Evolutionary conservation across 2,329 filamentous ascomycete species (phyloP), one percentile per base, ranked within the genome.

Genomic region (Colletotrichum salicis): DNA sequence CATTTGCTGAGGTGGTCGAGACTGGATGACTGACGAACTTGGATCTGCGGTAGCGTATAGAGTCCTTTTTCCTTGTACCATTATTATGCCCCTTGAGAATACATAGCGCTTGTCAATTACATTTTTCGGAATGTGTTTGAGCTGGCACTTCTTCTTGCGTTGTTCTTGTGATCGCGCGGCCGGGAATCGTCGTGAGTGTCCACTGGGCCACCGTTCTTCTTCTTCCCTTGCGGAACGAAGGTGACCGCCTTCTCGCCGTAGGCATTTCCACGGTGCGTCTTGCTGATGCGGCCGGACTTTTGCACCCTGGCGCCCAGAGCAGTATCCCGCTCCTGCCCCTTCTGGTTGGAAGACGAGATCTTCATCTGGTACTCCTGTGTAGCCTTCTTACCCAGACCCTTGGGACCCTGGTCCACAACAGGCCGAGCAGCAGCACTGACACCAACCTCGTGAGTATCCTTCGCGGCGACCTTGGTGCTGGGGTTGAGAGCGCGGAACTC

Each of bases 401-500:
- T 70, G n/a, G 54, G 58, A 1, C 51, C 67, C 37, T 51, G 37
- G 22, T 66, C 55, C 31, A 58, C 61, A 19, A 33, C 67, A 60
- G 71, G 63, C 35, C 27, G 33, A 12, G 62, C 19, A 54, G 67
- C 70, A 63, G 67, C 57, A 54, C 70, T 72, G 67, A 70, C 57
- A 62, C 67, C 70, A 24, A 72, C 62, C 37, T 71, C 70, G 67
- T 72, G 67, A 45, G 60, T 27, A 68, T 72, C 73, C 70, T 66
- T 73, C 73, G 73, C 64, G 29, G 62, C 45, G n/a, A 71, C 67
- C 33, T 63, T 78, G 5, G 94, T 96, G 81, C 94, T 97, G 5
- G 96, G 94, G 80, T 99, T 99, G 82, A 97, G 91, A 57, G 92
- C 88, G 71, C 91, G 90, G 86, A 97, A 99, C 81, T 98, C 96